Evolutionary conservation across 352 stramenopile genomes (phyloP).

Genomic region (Pythium plurisporium): DNA sequence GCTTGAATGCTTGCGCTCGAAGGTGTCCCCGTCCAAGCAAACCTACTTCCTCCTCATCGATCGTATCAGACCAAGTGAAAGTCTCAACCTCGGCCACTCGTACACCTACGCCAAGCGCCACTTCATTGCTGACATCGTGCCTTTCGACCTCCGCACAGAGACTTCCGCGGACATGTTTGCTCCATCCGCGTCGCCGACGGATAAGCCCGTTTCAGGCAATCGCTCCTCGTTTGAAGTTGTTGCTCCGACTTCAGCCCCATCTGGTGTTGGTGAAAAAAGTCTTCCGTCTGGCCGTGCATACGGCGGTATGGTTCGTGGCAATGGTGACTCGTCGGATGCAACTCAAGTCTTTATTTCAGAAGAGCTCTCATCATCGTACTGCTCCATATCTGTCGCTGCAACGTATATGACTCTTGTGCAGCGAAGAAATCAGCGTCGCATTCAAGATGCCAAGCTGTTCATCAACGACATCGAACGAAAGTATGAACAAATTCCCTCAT

Average conservation of each 20-base stretch:
- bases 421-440: constrained; percentile 54
- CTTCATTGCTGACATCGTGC: constrained; percentile 70
- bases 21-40: constrained; percentile 37
- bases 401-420: constrained; percentile 77
- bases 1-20: constrained; percentile 49
- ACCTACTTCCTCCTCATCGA: constrained; percentile 76
- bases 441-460: constrained; percentile 48
- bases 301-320: constrained; percentile 54
- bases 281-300: constrained; percentile 35
- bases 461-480: constrained; percentile 59
- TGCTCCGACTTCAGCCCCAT: neutral
- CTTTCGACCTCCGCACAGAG: constrained; percentile 44
- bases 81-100: constrained; percentile 64
- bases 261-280: neutral
- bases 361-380: constrained; percentile 76
- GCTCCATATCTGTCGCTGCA: constrained; percentile 76
- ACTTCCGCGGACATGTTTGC: constrained; percentile 23
- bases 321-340: constrained; percentile 41
- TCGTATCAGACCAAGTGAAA: constrained; percentile 58
- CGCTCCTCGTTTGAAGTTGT: constrained; percentile 14
- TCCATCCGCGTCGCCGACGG: neutral
- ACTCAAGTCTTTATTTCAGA: constrained; percentile 79
- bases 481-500: constrained; percentile 33
- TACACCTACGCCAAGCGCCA: constrained; percentile 79
- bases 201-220: constrained; percentile 13